A percentile compares a stretch with the other conserved stretches of the same genome.
These are phyloP conservation scores for Fagus sylvatica DNA, from an alignment of 306 rosid species.

Conservation along the genomic window DNA sequence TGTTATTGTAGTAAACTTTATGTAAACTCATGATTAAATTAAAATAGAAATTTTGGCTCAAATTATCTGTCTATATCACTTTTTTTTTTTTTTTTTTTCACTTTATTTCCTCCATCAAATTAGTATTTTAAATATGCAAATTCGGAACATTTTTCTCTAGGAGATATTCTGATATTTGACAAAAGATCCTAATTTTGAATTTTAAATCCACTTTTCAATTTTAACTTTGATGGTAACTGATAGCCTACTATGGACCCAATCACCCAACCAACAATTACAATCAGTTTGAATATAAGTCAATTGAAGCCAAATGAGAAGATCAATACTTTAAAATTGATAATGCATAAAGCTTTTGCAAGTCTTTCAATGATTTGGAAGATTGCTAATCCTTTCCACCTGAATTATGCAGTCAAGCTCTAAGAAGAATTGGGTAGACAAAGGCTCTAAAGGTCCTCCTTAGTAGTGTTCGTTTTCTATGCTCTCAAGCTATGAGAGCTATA, in stretches of 20 bases:
- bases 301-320: background rate
- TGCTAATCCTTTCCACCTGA: too few relatives aligned
- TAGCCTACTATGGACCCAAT: background rate
- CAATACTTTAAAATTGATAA: too few relatives aligned
- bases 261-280: background rate
- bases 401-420: too few relatives aligned
- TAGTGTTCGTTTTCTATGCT: too few relatives aligned
- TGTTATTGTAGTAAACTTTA: background rate
- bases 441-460: too few relatives aligned
- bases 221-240: background rate
- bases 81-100: background rate
- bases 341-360: too few relatives aligned
- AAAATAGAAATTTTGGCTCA: background rate
- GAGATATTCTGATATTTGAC: background rate
- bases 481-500: too few relatives aligned
- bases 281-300: background rate
- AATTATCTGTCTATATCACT: background rate
- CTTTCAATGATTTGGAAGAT: too few relatives aligned
- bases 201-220: background rate
- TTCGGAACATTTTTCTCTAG: background rate
- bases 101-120: background rate
- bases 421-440: too few relatives aligned
- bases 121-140: background rate
- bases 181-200: background rate
- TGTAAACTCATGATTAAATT: background rate